Evolutionary conservation across 2,329 filamentous ascomycete species (phyloP).

Genomic region (Zasmidium citrigriseum): DNA sequence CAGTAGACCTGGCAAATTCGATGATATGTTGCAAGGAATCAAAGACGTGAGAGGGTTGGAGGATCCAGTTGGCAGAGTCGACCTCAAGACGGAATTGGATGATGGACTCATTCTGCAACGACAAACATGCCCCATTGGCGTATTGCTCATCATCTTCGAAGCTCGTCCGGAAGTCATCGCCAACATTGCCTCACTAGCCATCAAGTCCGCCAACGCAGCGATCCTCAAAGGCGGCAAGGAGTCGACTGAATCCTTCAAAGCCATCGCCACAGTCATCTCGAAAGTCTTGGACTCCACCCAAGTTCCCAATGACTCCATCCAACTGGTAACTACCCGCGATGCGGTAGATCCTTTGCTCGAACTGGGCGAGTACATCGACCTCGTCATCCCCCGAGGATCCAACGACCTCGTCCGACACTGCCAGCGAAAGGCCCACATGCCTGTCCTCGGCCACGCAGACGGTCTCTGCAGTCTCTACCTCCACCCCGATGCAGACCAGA

Average conservation of each 20-base stretch:
- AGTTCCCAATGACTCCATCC: conserved; percentile 84
- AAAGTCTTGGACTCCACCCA: conserved; percentile 68
- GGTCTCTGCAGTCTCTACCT: conserved; percentile 88
- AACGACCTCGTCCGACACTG: conserved; percentile 90
- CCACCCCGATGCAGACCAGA: conserved; percentile 71
- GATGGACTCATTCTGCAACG: conserved; percentile 82
- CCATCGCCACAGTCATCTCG: conserved; percentile 85
- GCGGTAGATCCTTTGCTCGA: conserved; percentile 84
- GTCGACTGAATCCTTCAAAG: conserved; percentile 89
- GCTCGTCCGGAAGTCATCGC: conserved; percentile 96
- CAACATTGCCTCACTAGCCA: conserved; percentile 91
- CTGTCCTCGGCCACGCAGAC: conserved; percentile 93
- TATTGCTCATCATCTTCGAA: conserved; percentile 98
- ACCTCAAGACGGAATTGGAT: conserved; percentile 81
- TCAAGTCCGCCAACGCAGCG: conserved; percentile 96
- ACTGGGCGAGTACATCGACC: conserved; percentile 84
- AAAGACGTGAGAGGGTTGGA: conserved; percentile 80
- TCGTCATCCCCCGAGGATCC: conserved; percentile 88
- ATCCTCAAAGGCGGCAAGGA: conserved; percentile 98
- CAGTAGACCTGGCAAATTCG: conserved; percentile 84
- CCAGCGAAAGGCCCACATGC: conserved; percentile 88
- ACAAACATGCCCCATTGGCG: conserved; percentile 91
- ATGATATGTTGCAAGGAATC: conserved; percentile 96
- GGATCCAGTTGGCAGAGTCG: conserved; percentile 90
- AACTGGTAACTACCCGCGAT: conserved; percentile 91